Conservation (phyloP, 306 rosid genomes). For the Trichosanthes cucumerina region DNA sequence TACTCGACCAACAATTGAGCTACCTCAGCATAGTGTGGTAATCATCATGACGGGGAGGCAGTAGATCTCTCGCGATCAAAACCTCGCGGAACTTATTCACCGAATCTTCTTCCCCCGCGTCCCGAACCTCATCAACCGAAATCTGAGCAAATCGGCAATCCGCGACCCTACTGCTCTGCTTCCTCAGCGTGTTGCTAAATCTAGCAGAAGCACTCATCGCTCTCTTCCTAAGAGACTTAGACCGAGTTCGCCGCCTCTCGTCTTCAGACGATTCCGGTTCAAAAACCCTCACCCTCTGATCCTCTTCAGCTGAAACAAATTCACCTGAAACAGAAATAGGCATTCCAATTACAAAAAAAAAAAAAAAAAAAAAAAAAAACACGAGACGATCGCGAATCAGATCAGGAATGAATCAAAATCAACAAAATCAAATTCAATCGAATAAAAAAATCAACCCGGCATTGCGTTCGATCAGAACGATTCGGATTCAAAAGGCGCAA, state of each 20-base stretch:
- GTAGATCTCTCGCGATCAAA: constrained; percentile 48
- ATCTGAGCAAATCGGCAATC: constrained; percentile 54
- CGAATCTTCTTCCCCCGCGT: constrained; percentile 76
- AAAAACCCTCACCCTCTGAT: constrained; percentile 34
- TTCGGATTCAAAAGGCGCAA: not conserved
- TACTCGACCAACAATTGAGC: not conserved
- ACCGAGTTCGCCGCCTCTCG: constrained; percentile 59
- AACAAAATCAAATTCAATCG: not conserved
- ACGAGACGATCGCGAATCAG: not conserved
- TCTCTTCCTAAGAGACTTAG: constrained; percentile 68
- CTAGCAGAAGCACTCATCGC: constrained; percentile 54
- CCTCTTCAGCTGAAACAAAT: constrained; percentile 39
- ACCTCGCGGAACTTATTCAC: constrained; percentile 54
- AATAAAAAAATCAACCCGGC: not conserved
- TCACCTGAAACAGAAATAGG: constrained; percentile 32
- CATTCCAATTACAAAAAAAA: not conserved
- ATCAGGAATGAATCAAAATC: not conserved
- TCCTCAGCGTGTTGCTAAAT: constrained; percentile 48
- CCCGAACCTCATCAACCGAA: constrained; percentile 80
- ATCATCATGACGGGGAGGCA: constrained; percentile 72
- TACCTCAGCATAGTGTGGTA: constrained; percentile 92
- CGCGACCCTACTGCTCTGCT: constrained; percentile 54
- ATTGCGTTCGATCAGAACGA: not conserved
- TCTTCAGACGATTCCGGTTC: constrained; percentile 76
- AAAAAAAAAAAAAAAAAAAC: too few relatives aligned